Conservation (phyloP, 2,329 filamentous ascomycete species). For the Venturia carpophila region DNA sequence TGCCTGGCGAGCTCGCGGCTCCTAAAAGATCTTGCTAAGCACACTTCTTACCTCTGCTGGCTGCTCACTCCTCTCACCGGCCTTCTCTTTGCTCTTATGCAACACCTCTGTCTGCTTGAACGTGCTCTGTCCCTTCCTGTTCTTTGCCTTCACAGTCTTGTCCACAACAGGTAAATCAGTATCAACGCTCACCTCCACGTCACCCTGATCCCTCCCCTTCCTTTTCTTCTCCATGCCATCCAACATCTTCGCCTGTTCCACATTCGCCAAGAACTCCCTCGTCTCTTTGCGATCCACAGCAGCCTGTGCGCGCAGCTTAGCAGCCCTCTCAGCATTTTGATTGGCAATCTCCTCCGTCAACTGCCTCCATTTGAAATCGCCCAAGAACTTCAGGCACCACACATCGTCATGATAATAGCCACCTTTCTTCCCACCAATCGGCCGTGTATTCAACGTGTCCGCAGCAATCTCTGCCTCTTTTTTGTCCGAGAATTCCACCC, state of each 20-base stretch:
- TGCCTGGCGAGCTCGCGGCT: not conserved
- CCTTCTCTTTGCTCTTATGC: conserved; percentile 37
- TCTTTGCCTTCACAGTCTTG: conserved; percentile 21
- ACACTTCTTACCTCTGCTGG: conserved; percentile 27
- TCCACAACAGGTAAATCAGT: conserved; percentile 26
- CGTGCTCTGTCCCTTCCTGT: conserved; percentile 35
- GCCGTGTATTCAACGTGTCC: conserved; percentile 67
- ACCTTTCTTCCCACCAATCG: conserved; percentile 76
- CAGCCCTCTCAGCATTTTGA: conserved; percentile 72
- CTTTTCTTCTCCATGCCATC: conserved; percentile 55
- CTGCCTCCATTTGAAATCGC: conserved; percentile 72
- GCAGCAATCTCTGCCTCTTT: conserved; percentile 68
- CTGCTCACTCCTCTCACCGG: conserved; percentile 21
- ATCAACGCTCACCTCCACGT: conserved; percentile 34
- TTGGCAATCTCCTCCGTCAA: conserved; percentile 68
- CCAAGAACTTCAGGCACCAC: conserved; percentile 76
- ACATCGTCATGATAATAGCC: conserved; percentile 78
- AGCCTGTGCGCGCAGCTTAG: conserved; percentile 70
- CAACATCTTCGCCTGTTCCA: conserved; percentile 72
- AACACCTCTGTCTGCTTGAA: conserved; percentile 61
- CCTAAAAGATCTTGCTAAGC: conserved; percentile 31
- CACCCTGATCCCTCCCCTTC: conserved; percentile 46
- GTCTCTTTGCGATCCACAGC: conserved; percentile 69
- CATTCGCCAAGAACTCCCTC: conserved; percentile 69
- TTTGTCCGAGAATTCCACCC: conserved; percentile 75